Base-by-base conservation (phyloP, 306 rosid genomes). In the Cucurbita moschata region DNA sequence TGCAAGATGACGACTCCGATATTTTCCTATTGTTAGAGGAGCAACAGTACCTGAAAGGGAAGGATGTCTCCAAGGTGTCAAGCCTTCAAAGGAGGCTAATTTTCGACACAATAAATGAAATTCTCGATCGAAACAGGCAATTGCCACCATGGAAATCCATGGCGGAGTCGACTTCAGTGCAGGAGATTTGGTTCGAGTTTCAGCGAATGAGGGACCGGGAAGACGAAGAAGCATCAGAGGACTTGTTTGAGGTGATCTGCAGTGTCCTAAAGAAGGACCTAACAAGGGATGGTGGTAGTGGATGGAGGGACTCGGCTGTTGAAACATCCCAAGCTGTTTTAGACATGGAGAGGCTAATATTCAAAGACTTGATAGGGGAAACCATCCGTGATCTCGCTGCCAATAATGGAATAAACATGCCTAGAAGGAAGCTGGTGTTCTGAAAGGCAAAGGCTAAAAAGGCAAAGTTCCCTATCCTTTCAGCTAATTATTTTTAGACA, bases 361-460 rank as follows among this genome's bases (percentile, higher is more conserved):
- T 91, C 81, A 94, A 94, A 72, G 99, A 94, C 73, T 79, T 94
- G 30, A 84, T 94, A 30, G 89, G 86, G 10, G 97, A 94, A 79
- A 86, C 96, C 6, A 91, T 94, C 64, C 81, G 80, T 30, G 87
- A 91, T 76, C 86, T 91, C 30, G 88, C 91, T n/a, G 55, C 83
- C 3, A 47, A 49, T 12, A 35, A 57, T 13, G 64, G 76, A 37
- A 74, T 55, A 21, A 62, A 77, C 6, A 85, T 77, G 19, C 85
- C 77, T 14, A 86, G 96, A 37, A 81, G 97, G 86, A 91, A 82
- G 81, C 79, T 94, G 71, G 59, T 81, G 56, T 90, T 90, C 79
- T 94, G 50, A 80, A 65, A 61, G 43, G 11, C 66, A 4, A 61
- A 49, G 26, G 42, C 21, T 2, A 30, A 30, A 65, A 57, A 79